These are phyloP conservation scores for Alternaria sp. DNA, from an alignment of 2,329 filamentous ascomycete species.

Conservation along the genomic window DNA sequence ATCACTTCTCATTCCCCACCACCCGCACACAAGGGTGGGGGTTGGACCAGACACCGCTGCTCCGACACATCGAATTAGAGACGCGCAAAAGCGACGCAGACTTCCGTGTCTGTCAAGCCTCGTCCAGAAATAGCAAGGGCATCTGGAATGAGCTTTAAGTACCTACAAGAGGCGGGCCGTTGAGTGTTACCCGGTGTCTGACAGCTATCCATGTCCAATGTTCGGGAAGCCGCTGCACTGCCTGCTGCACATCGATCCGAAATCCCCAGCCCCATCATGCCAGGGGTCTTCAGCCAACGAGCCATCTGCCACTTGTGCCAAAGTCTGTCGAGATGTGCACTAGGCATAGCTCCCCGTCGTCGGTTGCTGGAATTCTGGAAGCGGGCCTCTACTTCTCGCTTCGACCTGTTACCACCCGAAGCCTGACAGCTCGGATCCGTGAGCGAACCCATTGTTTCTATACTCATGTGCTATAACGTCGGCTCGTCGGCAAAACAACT, in stretches of 20 bases:
- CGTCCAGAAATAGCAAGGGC: conserved; percentile 2
- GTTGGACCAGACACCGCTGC: neutral
- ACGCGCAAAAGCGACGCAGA: neutral
- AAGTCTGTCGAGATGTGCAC: neutral
- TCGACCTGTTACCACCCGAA: neutral
- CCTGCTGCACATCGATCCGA: conserved; percentile 18
- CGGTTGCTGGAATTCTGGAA: neutral
- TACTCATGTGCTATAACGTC: neutral
- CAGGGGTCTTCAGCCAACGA: neutral
- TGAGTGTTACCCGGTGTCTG: conserved; percentile 19
- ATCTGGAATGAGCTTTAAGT: conserved; percentile 17
- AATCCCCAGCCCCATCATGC: conserved; percentile 10
- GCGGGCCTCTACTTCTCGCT: conserved; percentile 6
- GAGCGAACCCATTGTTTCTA: neutral
- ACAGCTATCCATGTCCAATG: conserved; percentile 18
- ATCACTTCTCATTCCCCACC: neutral
- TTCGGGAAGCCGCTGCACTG: conserved; percentile 20
- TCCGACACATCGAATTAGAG: conserved; percentile 7
- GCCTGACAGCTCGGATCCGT: neutral
- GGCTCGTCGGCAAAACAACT: neutral
- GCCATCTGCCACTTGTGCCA: conserved; percentile 1
- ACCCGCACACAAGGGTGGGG: neutral
- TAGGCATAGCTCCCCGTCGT: neutral
- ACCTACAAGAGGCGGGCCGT: conserved; percentile 20
- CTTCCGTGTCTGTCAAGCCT: neutral